Percentiles rank a stretch among this genome's conserved stretches.
Conservation (phyloP, 2,329 filamentous ascomycete genomes). For the Penicillium brevicompactum region DNA sequence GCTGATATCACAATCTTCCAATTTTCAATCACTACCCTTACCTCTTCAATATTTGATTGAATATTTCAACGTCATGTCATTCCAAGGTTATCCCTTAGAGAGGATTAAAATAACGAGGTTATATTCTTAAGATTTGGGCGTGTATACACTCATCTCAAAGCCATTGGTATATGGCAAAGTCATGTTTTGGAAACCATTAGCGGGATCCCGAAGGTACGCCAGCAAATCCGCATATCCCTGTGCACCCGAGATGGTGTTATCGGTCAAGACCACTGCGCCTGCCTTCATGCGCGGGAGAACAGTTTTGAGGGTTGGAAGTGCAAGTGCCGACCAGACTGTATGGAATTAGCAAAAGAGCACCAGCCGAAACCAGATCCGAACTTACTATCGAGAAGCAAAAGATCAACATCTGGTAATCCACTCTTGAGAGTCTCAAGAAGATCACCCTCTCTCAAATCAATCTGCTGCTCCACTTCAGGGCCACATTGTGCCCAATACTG, state of each 20-base stretch:
- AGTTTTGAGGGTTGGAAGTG: slow-evolving; percentile 41
- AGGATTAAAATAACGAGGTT: too few species aligned
- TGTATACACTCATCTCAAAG: slow-evolving; percentile 49
- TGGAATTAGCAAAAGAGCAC: not conserved
- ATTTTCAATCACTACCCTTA: too few species aligned
- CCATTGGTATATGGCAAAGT: slow-evolving; percentile 54
- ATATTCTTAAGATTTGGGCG: not conserved
- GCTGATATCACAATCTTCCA: too few species aligned
- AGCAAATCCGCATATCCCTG: slow-evolving; percentile 49
- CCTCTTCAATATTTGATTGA: too few species aligned
- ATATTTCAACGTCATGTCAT: too few species aligned
- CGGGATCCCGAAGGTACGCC: slow-evolving; percentile 47
- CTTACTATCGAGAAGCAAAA: slow-evolving; percentile 40
- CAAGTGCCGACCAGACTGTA: slow-evolving; percentile 45
- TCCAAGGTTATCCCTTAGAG: too few species aligned
- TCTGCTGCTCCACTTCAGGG: slow-evolving; percentile 29
- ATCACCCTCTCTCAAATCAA: slow-evolving; percentile 46
- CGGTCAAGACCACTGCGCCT: slow-evolving; percentile 42
- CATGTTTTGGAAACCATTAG: slow-evolving; percentile 53
- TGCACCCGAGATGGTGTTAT: slow-evolving; percentile 38
- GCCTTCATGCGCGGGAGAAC: slow-evolving; percentile 36
- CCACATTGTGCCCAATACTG: slow-evolving; percentile 41
- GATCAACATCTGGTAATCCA: slow-evolving; percentile 34
- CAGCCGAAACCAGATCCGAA: not conserved
- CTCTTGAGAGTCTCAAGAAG: slow-evolving; percentile 42